Evolutionary conservation across 1,139 yeast species (phyloP), one percentile per base, ranked within the genome.

Genomic region (Arxiozyma bovina): DNA sequence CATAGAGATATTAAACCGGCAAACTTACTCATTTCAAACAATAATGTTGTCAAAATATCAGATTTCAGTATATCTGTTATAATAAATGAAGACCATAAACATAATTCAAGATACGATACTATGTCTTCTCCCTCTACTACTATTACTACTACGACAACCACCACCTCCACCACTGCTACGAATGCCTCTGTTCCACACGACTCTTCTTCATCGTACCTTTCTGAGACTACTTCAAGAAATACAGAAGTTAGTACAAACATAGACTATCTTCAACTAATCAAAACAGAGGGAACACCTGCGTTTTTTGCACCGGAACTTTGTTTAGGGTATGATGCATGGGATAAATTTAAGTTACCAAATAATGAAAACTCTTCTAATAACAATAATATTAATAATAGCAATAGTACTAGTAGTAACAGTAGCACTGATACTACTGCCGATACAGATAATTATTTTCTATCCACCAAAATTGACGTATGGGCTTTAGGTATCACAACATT

Each of bases 1-100:
- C 99, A 93, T 70, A 79, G 99, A 57, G 99, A 93, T 70, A 91
- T 93, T 57, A 93, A 93, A 68, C 99, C 99, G 0, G 97, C 99
- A 2, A 93, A 93, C 67, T 72, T 93, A 55, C 76, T 93, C 54
- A 82, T 90, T 4, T 78, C 87, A 45, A 74, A 80, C n/a, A 83
- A 87, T 60, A 83, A 85, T 54, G 76, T 77, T 7, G 97, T 91
- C 34, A 93, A 93, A 70, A 93, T 93, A 40, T 85, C 96, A 38
- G 99, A 93, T 73, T 94, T 93, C 71, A 99, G 99, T 21, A 96
- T 94, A 9, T 89, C 97, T 1, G 17, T 54, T 12, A 27, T 45
- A 27, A 87, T 87, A 70, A 91, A 94, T 94, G 0, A 94, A 1
- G 17, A 12, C 76, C 85, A 0, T 64, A 73, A 64, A 15, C 4